phyloP scores from a whole-genome alignment of 2,329 filamentous ascomycete genomes.

The Pleurostoma richardsiae region DNA sequence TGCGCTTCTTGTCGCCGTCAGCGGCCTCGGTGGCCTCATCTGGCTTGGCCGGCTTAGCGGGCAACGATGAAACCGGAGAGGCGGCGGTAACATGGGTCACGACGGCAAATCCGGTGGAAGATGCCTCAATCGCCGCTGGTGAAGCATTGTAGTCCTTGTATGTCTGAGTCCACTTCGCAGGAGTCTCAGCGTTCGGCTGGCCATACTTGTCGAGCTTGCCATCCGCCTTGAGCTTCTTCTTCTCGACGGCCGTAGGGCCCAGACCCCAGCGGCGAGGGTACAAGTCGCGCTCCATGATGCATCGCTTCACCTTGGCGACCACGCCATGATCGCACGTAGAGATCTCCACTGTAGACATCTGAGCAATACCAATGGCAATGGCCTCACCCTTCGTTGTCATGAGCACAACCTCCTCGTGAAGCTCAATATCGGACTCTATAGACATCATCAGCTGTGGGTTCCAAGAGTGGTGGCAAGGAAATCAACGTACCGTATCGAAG shows the following conservation, averaged over 20 bases:
- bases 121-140: conserved; percentile 36
- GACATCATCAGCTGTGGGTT: conserved; percentile 35
- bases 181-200: conserved; percentile 85
- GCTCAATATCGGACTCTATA: conserved; percentile 72
- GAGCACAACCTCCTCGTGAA: conserved; percentile 92
- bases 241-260: conserved; percentile 87
- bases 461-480: conserved; percentile 3
- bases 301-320: conserved; percentile 97
- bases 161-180: conserved; percentile 83
- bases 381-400: conserved; percentile 99
- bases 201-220: conserved; percentile 99
- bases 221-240: conserved; percentile 99
- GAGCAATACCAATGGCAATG: conserved; percentile 90
- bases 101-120: conserved; percentile 23
- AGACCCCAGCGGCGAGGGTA: conserved; percentile 97
- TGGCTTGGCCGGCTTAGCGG: conserved; percentile 22
- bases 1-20: conserved; percentile 75
- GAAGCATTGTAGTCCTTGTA: conserved; percentile 83
- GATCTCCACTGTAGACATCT: conserved; percentile 98
- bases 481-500: conserved; percentile 61
- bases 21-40: conserved; percentile 43
- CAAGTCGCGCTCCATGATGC: conserved; percentile 98
- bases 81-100: no score
- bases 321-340: conserved; percentile 96
- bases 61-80: conserved; percentile 23